These are phyloP conservation scores for Bassia scoparia DNA, from an alignment of 148 eudicot genomes.

Conservation along the genomic window DNA sequence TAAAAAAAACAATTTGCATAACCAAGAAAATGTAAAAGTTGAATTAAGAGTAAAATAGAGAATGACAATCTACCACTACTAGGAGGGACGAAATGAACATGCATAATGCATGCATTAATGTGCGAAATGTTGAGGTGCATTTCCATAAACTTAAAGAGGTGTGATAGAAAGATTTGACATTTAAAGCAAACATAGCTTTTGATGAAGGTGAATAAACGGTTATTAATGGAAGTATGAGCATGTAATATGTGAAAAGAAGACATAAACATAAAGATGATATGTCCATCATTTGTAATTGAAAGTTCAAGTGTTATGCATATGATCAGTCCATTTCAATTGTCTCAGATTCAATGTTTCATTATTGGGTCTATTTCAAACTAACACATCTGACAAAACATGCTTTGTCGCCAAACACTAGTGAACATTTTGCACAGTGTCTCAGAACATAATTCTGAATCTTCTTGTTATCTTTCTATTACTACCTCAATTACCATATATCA, in stretches of 20 bases:
- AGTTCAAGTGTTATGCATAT: background rate
- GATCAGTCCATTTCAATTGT: slow-evolving; percentile 6
- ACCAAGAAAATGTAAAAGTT: too few species aligned
- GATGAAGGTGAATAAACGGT: background rate
- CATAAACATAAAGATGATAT: background rate
- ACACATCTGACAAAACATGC: too few species aligned
- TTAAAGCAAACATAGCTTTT: slow-evolving; percentile 5
- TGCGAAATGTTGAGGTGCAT: too few species aligned
- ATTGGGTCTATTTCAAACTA: too few species aligned
- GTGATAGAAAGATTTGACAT: background rate
- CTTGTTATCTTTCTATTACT: background rate
- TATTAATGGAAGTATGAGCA: background rate
- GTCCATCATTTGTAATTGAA: background rate
- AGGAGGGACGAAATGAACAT: too few species aligned
- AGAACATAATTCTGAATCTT: background rate
- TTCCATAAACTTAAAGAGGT: background rate
- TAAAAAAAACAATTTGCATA: too few species aligned
- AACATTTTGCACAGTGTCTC: background rate
- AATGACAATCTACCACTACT: too few species aligned
- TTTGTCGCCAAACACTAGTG: background rate
- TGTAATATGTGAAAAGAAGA: background rate
- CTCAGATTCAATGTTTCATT: slow-evolving; percentile 10
- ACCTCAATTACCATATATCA: background rate
- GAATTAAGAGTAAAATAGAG: too few species aligned
- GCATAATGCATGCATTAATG: too few species aligned